A percentile compares a stretch with the other conserved stretches of the same genome.
phyloP scores from a whole-genome alignment of 805 yeast species.

The Metschnikowia kunwiensis region DNA sequence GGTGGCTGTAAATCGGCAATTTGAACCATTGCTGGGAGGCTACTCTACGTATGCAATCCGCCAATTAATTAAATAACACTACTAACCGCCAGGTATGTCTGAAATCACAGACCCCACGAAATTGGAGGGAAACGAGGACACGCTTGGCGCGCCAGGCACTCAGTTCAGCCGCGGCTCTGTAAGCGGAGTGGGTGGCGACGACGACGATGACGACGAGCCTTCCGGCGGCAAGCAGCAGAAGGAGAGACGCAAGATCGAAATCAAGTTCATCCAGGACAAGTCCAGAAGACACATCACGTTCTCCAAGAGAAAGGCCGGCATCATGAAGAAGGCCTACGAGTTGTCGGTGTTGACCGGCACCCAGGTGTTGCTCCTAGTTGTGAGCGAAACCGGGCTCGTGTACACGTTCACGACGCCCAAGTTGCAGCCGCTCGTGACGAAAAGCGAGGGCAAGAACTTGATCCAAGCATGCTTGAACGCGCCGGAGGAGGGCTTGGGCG shows the following conservation, averaged over 20 bases:
- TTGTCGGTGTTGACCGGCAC: conserved; percentile 95
- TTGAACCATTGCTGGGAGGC: no score
- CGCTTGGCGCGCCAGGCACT: conserved; percentile 22
- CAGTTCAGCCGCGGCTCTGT: conserved; percentile 23
- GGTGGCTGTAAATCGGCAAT: no score
- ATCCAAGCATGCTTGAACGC: conserved; percentile 97
- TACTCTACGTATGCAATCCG: not conserved
- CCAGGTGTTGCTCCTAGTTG: conserved; percentile 90
- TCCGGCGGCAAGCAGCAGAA: conserved; percentile 48
- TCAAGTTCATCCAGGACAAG: conserved; percentile 95
- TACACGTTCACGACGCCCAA: conserved; percentile 99
- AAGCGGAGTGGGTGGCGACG: conserved; percentile 34
- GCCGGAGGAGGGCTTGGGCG: conserved; percentile 78
- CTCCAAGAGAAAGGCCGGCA: conserved; percentile 97
- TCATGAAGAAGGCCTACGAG: conserved; percentile 99
- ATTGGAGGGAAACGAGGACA: conserved; percentile 32
- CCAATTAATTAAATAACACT: not conserved
- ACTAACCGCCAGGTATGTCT: conserved; percentile 30
- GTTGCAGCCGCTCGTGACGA: conserved; percentile 94
- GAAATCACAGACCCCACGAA: conserved; percentile 38
- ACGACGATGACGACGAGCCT: conserved; percentile 51
- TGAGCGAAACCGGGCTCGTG: conserved; percentile 96
- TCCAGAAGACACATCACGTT: conserved; percentile 97
- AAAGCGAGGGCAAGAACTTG: conserved; percentile 93
- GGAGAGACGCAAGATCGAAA: conserved; percentile 86